phyloP scores from a whole-genome alignment of 148 eudicot species.

The Fagopyrum esculentum region DNA sequence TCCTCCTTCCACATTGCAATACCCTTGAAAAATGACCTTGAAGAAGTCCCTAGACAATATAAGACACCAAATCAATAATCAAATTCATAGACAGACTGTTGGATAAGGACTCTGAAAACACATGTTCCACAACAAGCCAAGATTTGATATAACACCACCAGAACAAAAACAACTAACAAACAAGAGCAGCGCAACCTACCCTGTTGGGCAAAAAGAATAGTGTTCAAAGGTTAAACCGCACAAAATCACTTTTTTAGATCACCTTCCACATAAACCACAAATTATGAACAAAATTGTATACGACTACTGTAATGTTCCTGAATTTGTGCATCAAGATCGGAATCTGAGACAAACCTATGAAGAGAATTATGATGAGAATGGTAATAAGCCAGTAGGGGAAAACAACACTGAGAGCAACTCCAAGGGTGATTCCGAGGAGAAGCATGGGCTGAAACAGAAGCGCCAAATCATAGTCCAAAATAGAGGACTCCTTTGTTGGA shows the following conservation, averaged over 20 bases:
- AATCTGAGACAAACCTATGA: constrained; percentile 46
- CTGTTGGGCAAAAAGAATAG: background rate
- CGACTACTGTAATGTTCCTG: background rate
- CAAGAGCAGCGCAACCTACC: background rate
- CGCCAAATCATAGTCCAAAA: constrained; percentile 91
- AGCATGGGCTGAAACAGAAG: constrained; percentile 97
- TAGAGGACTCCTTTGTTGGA: constrained; percentile 82
- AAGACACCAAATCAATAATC: background rate
- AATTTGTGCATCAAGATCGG: background rate
- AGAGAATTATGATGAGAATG: constrained; percentile 80
- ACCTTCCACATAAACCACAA: background rate
- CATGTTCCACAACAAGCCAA: background rate
- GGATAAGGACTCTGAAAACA: background rate
- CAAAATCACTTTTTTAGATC: background rate
- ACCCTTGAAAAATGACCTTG: constrained; percentile 74
- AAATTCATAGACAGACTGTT: constrained; percentile 2
- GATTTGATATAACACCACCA: background rate
- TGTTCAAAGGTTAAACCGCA: background rate
- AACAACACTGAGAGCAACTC: constrained; percentile 86
- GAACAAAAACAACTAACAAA: background rate
- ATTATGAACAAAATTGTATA: background rate
- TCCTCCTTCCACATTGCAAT: constrained; percentile 97
- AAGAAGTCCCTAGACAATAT: constrained; percentile 64
- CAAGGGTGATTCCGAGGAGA: constrained; percentile 92
- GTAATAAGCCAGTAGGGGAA: constrained; percentile 99